Conservation (phyloP, 2,329 filamentous ascomycete species). For the Scopulariopsis brevicaulis region DNA sequence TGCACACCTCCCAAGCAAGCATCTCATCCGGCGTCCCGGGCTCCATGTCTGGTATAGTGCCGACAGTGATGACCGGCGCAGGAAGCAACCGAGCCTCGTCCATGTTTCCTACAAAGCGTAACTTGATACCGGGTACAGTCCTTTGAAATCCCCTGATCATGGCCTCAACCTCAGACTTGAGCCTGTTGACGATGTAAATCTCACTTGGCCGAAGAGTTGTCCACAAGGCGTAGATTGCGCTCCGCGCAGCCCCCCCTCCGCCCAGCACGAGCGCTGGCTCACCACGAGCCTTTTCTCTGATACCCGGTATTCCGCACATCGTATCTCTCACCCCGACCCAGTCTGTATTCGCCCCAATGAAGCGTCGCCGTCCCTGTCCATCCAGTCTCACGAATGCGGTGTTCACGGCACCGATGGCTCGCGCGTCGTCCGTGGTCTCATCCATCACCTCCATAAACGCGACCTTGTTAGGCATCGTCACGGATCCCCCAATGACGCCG, state of each 20-base stretch:
- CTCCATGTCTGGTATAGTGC: not conserved
- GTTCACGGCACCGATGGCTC: constrained; percentile 67
- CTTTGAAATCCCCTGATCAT: not conserved
- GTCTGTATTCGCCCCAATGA: constrained; percentile 51
- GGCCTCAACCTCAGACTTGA: not conserved
- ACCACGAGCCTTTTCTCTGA: not conserved
- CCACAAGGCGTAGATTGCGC: constrained; percentile 59
- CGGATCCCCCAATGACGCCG: constrained; percentile 40
- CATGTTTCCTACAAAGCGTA: not conserved
- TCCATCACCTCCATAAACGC: constrained; percentile 63
- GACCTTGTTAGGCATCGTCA: constrained; percentile 81
- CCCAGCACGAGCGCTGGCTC: constrained; percentile 61
- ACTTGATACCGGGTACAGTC: not conserved
- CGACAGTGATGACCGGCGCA: not conserved
- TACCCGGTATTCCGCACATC: constrained; percentile 36
- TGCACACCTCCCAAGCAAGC: not conserved
- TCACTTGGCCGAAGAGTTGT: not conserved
- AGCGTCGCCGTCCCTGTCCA: constrained; percentile 13
- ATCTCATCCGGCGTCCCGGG: not conserved
- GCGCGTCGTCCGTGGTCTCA: constrained; percentile 59
- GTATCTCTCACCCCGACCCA: constrained; percentile 55
- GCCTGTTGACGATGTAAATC: not conserved
- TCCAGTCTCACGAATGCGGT: constrained; percentile 56
- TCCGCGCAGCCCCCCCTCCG: constrained; percentile 67
- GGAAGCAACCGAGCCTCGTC: not conserved